Percentiles rank a stretch among this genome's conserved stretches.
Conservation (phyloP, 2,329 filamentous ascomycete species). For the Venturia asperata region DNA sequence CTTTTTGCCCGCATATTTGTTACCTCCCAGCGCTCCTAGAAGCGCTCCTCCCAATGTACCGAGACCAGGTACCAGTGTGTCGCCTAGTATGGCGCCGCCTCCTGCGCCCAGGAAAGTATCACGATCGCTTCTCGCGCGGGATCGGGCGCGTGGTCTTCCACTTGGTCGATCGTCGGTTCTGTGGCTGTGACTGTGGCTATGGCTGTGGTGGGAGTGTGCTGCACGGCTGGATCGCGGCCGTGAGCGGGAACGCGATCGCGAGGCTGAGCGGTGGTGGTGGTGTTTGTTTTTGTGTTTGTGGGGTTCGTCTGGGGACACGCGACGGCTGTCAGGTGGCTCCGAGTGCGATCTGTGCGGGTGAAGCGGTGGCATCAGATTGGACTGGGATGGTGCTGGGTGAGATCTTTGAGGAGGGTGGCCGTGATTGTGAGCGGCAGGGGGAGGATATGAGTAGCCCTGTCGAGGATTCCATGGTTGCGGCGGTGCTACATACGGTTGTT, state of each 20-base stretch:
- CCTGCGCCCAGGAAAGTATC: slow-evolving; percentile 41
- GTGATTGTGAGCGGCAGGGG: neutral
- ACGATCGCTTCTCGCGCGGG: slow-evolving; percentile 22
- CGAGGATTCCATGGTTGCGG: slow-evolving; percentile 9
- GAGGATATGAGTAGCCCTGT: neutral
- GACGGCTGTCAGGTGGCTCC: slow-evolving; percentile 9
- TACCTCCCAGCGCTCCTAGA: slow-evolving; percentile 14
- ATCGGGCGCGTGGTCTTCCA: slow-evolving; percentile 18
- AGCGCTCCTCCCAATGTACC: slow-evolving; percentile 15
- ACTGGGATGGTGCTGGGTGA: neutral
- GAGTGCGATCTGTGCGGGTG: slow-evolving; percentile 14
- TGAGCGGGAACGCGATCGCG: slow-evolving; percentile 22
- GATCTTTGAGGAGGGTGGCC: slow-evolving; percentile 5
- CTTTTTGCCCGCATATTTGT: slow-evolving; percentile 13
- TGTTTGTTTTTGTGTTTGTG: slow-evolving; percentile 22
- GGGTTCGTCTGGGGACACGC: slow-evolving; percentile 19
- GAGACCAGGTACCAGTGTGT: slow-evolving; percentile 39
- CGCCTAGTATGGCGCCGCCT: slow-evolving; percentile 39
- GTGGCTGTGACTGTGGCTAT: neutral
- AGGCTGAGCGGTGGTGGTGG: slow-evolving; percentile 16
- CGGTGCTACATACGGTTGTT: neutral
- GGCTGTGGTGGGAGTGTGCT: slow-evolving; percentile 21
- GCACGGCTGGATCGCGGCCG: slow-evolving; percentile 20
- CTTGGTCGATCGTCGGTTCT: slow-evolving; percentile 17
- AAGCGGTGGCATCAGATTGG: slow-evolving; percentile 10